These are phyloP conservation scores for Rhynchospora pubera DNA, from an alignment of 176 grass and related monocot species.

Conservation along the genomic window DNA sequence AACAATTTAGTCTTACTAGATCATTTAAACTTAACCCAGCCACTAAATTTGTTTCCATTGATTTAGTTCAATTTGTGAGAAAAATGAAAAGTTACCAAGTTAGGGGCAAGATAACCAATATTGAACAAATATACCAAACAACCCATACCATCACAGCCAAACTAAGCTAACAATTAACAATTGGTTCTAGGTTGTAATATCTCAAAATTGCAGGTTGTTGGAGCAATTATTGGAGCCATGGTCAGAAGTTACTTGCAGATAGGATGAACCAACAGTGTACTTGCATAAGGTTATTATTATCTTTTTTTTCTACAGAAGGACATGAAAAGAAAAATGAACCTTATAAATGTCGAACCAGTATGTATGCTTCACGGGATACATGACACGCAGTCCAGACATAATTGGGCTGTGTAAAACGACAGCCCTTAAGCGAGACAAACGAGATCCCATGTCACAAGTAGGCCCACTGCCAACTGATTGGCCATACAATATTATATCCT, in stretches of 20 bases:
- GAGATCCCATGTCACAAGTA: slow-evolving; percentile 83
- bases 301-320: slow-evolving; percentile 1
- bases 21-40: not conserved
- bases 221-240: not conserved
- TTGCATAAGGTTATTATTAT: not conserved
- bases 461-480: slow-evolving; percentile 98
- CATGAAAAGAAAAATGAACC: slow-evolving; percentile 37
- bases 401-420: slow-evolving; percentile 98
- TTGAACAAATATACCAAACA: not conserved
- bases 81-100: not conserved
- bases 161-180: not conserved
- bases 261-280: not conserved
- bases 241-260: not conserved
- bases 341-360: slow-evolving; percentile 99
- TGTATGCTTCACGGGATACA: slow-evolving; percentile 97
- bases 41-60: not conserved
- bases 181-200: not conserved
- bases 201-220: not conserved
- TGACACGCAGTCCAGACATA: slow-evolving; percentile 94
- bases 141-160: not conserved
- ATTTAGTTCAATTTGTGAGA: not conserved
- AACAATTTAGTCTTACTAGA: not conserved
- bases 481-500: slow-evolving; percentile 90
- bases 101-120: not conserved
- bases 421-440: slow-evolving; percentile 63